phyloP scores from a whole-genome alignment of 2,329 filamentous ascomycete species.

The Trichothecium sympodiale region DNA sequence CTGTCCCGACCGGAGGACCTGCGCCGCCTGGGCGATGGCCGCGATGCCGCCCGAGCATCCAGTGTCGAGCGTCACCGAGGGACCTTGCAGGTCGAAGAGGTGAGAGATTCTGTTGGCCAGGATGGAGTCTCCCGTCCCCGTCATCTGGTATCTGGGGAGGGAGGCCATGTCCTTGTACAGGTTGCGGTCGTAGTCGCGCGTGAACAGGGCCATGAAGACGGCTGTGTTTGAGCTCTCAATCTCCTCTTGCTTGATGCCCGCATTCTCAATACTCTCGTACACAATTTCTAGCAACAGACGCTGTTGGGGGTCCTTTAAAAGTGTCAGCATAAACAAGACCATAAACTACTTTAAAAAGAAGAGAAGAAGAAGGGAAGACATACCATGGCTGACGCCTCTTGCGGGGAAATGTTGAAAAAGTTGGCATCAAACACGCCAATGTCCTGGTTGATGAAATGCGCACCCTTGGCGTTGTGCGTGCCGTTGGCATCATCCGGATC shows the following conservation, averaged over 20 bases:
- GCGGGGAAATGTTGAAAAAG: slow-evolving; percentile 39
- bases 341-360: not conserved
- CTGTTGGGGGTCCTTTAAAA: slow-evolving; percentile 46
- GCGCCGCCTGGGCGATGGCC: slow-evolving; percentile 12
- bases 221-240: slow-evolving; percentile 15
- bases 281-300: slow-evolving; percentile 39
- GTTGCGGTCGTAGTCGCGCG: slow-evolving; percentile 17
- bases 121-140: slow-evolving; percentile 16
- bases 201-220: slow-evolving; percentile 20
- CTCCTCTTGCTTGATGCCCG: slow-evolving; percentile 18
- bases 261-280: slow-evolving; percentile 42
- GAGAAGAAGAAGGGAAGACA: slow-evolving; percentile 12
- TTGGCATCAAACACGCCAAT: slow-evolving; percentile 36
- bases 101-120: slow-evolving; percentile 24
- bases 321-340: slow-evolving; percentile 3
- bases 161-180: slow-evolving; percentile 1
- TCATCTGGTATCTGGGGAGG: slow-evolving; percentile 13
- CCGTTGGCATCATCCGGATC: slow-evolving; percentile 11
- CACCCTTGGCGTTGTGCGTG: slow-evolving; percentile 13
- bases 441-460: slow-evolving; percentile 34
- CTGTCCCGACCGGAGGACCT: slow-evolving; percentile 30
- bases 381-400: slow-evolving; percentile 39
- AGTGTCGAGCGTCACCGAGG: slow-evolving; percentile 21
- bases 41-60: slow-evolving; percentile 26
- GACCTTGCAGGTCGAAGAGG: slow-evolving; percentile 24